Conservation (phyloP, 176 grass and related monocot species). For the Juncus effusus region DNA sequence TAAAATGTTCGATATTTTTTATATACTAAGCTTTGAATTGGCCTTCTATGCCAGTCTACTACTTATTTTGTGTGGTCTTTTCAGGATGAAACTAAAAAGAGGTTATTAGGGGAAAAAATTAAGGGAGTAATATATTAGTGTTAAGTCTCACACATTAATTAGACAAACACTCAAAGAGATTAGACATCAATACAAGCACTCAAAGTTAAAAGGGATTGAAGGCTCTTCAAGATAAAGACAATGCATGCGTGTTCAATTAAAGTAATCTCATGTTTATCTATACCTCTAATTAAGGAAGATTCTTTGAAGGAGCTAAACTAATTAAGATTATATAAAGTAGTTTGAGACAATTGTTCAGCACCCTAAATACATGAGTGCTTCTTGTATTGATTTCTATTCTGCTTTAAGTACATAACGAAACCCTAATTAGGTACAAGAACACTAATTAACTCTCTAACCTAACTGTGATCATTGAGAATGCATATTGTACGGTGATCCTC, state of each 20-base stretch:
- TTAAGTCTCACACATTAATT: not conserved
- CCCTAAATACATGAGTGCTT: constrained; percentile 21
- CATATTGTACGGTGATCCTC: constrained; percentile 5
- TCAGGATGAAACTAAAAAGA: too few relatives aligned
- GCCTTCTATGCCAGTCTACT: too few relatives aligned
- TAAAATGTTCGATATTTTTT: too few relatives aligned
- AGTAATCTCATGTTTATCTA: constrained; percentile 14
- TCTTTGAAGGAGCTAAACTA: not conserved
- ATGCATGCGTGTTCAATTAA: not conserved
- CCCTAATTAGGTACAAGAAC: not conserved
- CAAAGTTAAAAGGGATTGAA: constrained; percentile 24
- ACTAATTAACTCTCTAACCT: not conserved
- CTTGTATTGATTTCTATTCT: not conserved
- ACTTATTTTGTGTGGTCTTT: too few relatives aligned
- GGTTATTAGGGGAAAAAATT: too few relatives aligned
- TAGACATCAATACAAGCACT: constrained; percentile 5
- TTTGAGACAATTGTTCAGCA: constrained; percentile 13
- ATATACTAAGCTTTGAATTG: too few relatives aligned
- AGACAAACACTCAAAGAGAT: constrained; percentile 18
- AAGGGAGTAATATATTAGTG: not conserved
- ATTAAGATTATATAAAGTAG: not conserved
- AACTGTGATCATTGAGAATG: not conserved
- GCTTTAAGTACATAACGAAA: not conserved
- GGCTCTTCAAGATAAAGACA: constrained; percentile 20
- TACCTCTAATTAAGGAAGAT: not conserved